Conservation (phyloP, 2,329 filamentous ascomycete species). For the Harringtonia aguacate region DNA sequence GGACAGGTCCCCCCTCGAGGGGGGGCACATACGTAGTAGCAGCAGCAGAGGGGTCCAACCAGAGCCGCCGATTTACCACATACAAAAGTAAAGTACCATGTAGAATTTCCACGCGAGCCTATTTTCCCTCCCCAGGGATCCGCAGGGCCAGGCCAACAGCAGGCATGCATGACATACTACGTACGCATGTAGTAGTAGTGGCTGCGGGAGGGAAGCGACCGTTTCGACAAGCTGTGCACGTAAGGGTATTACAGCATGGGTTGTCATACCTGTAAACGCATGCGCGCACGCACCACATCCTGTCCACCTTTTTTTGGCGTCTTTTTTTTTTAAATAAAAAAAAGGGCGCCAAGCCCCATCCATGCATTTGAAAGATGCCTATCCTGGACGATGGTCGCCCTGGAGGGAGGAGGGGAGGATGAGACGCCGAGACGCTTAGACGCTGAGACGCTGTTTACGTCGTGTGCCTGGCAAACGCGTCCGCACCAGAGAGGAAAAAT, state of each 20-base stretch:
- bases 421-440: no score
- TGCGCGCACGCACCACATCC: no score
- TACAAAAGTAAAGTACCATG: not conserved
- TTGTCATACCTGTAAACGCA: not conserved
- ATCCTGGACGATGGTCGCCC: no score
- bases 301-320: no score
- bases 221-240: not conserved
- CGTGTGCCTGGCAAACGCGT: not conserved
- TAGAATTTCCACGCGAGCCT: not conserved
- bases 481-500: not conserved
- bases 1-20: no score
- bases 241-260: no score
- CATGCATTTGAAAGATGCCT: not conserved
- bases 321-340: no score
- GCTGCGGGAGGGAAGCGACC: not conserved
- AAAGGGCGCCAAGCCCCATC: not conserved
- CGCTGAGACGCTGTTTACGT: not conserved
- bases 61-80: no score
- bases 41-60: not conserved
- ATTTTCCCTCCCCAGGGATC: not conserved
- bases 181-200: no score
- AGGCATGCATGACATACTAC: constrained; percentile 2
- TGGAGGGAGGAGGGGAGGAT: no score
- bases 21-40: no score
- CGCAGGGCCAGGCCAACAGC: not conserved